phyloP scores from a whole-genome alignment of 768 basidiomycete genomes.

The Panus rudis region DNA sequence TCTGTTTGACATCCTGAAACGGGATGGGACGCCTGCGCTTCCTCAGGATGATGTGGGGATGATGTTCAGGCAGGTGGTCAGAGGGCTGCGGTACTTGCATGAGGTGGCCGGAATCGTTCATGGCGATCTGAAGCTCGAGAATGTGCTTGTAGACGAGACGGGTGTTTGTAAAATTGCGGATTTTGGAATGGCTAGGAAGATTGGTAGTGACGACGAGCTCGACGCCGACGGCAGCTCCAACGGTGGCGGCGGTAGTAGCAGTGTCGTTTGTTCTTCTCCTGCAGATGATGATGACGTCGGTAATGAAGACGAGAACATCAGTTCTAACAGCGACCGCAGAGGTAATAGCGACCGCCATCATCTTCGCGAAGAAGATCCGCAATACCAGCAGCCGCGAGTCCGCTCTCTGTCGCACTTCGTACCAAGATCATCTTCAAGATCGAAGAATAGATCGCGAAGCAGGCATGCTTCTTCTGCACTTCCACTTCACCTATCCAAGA shows the following conservation, averaged over 20 bases:
- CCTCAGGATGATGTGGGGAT: constrained; percentile 74
- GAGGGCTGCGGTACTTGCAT: constrained; percentile 79
- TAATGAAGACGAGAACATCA: constrained; percentile 15
- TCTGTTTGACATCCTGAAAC: constrained; percentile 74
- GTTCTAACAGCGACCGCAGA: constrained; percentile 6
- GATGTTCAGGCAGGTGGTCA: constrained; percentile 82
- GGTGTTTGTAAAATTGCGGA: constrained; percentile 82
- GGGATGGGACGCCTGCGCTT: constrained; percentile 60
- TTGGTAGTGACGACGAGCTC: constrained; percentile 43
- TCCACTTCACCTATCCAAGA: constrained; percentile 27
- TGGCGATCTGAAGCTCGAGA: constrained; percentile 95
- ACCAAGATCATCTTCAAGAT: too few species aligned
- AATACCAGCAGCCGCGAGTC: background rate
- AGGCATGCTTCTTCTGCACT: constrained; percentile 12
- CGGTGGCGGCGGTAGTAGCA: background rate
- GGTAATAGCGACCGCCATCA: too few species aligned
- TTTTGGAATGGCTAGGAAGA: constrained; percentile 72
- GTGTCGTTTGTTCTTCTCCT: too few species aligned
- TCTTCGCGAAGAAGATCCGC: background rate
- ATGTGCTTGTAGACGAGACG: constrained; percentile 86
- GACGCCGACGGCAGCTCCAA: constrained; percentile 21
- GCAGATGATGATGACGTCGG: too few species aligned
- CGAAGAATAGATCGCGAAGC: constrained; percentile 17
- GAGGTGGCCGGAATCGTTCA: constrained; percentile 73
- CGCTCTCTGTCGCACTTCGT: constrained; percentile 8